These are phyloP conservation scores for Amaranthus hypochondriacus DNA, from an alignment of 148 eudicot species.

Conservation along the genomic window DNA sequence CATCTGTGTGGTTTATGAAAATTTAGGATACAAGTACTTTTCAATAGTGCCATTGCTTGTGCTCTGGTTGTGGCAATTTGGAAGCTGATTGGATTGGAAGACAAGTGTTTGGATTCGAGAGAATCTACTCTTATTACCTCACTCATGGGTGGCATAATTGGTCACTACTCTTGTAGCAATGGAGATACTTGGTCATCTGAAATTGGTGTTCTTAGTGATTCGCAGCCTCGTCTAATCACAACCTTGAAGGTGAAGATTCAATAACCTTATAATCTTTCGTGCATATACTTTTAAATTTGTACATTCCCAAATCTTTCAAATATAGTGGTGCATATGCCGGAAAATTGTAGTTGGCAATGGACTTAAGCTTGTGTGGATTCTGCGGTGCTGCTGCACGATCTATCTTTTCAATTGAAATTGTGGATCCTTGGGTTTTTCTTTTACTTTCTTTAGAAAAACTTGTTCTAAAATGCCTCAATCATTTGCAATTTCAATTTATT, in stretches of 20 bases:
- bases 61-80: conserved; percentile 52
- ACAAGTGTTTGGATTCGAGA: conserved; percentile 67
- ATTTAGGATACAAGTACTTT: conserved; percentile 79
- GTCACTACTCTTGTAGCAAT: conserved; percentile 84
- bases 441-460: neutral
- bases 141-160: conserved; percentile 76
- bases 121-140: conserved; percentile 64
- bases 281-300: neutral
- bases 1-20: conserved; percentile 4
- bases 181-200: conserved; percentile 99
- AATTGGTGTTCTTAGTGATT: conserved; percentile 82
- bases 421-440: neutral
- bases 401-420: neutral
- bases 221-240: conserved; percentile 76
- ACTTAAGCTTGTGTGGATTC: neutral
- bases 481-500: no score
- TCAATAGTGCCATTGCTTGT: conserved; percentile 64
- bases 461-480: no score
- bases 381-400: neutral
- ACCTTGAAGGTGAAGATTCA: conserved; percentile 60
- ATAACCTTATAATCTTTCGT: neutral
- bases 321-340: neutral
- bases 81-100: conserved; percentile 51
- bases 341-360: neutral
- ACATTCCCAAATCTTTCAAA: neutral